Percentiles rank a stretch among this genome's conserved stretches.
Conservation (phyloP, 1,284 basidiomycete species). For the Pseudomicrostroma phylloplanum region DNA sequence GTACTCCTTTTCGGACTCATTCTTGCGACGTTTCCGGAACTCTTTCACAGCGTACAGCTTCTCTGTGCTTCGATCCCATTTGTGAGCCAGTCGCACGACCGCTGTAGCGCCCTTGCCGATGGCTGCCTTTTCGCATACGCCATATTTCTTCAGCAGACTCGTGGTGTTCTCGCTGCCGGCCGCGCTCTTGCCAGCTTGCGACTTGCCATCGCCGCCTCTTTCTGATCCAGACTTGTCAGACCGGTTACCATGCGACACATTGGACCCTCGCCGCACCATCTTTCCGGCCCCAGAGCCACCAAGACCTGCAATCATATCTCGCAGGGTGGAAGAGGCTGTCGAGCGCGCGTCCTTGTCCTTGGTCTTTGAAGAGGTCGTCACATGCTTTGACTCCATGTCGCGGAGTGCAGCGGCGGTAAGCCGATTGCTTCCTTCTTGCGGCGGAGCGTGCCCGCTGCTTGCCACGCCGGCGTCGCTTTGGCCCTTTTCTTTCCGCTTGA, state of each 20-base stretch:
- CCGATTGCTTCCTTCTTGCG: conserved; percentile 21
- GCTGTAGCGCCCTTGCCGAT: conserved; percentile 97
- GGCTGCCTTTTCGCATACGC: conserved; percentile 89
- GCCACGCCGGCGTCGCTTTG: background rate
- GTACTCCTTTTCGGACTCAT: conserved; percentile 98
- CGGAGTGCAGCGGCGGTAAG: conserved; percentile 43
- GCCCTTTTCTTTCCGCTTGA: conserved; percentile 25
- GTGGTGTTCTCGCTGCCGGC: conserved; percentile 32
- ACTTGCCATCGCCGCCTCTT: conserved; percentile 24
- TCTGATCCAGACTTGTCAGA: conserved; percentile 29
- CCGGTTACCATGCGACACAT: conserved; percentile 32
- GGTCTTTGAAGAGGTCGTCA: conserved; percentile 23
- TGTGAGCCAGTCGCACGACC: conserved; percentile 91
- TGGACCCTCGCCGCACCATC: conserved; percentile 40
- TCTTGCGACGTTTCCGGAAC: conserved; percentile 94
- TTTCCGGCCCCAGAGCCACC: conserved; percentile 42
- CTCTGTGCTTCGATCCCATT: conserved; percentile 94
- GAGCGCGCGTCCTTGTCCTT: conserved; percentile 41
- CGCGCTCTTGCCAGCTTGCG: conserved; percentile 9
- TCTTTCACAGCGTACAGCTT: conserved; percentile 99
- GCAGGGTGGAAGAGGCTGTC: conserved; percentile 38
- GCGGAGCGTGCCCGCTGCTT: conserved; percentile 6
- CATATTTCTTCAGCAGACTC: conserved; percentile 72
- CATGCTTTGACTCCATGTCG: conserved; percentile 40
- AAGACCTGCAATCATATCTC: conserved; percentile 38